A percentile compares a stretch with the other conserved stretches of the same genome.
Evolutionary conservation across 2,329 filamentous ascomycete species (phyloP).

Genomic region (Anthostomella pinea): DNA sequence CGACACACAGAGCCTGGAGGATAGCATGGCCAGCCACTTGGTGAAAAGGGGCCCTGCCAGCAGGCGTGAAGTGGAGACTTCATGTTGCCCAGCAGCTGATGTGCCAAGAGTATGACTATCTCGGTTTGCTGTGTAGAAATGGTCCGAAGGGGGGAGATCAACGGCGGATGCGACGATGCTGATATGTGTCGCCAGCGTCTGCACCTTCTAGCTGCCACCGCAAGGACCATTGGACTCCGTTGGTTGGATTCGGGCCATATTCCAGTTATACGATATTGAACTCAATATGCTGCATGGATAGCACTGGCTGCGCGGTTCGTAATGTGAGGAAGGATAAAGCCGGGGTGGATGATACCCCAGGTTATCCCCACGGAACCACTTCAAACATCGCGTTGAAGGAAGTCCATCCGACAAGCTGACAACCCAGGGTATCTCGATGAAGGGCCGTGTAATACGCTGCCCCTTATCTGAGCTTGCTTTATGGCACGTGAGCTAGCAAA

Average conservation of each 20-base stretch:
- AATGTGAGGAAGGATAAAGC: constrained; percentile 20
- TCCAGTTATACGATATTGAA: constrained; percentile 15
- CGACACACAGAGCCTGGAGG: constrained; percentile 52
- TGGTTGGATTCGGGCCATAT: constrained; percentile 20
- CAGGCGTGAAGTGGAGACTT: constrained; percentile 34
- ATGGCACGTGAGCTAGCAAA: background rate
- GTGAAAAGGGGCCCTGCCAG: constrained; percentile 36
- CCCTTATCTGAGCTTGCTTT: too few relatives aligned
- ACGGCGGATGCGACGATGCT: constrained; percentile 10
- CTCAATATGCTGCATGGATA: constrained; percentile 18
- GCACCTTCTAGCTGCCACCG: constrained; percentile 4
- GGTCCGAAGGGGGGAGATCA: constrained; percentile 10
- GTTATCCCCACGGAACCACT: constrained; percentile 20
- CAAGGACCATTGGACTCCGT: constrained; percentile 18
- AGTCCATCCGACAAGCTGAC: too few relatives aligned
- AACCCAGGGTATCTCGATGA: too few relatives aligned
- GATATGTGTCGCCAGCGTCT: background rate
- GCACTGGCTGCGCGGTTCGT: constrained; percentile 22
- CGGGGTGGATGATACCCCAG: constrained; percentile 26
- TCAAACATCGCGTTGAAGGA: constrained; percentile 10
- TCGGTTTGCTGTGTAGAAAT: too few relatives aligned
- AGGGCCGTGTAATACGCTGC: too few relatives aligned
- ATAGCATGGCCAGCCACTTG: constrained; percentile 46
- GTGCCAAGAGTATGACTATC: constrained; percentile 1
- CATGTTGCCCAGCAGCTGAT: constrained; percentile 30